These are phyloP conservation scores for Penicillium paradoxum DNA, from an alignment of 495 filamentous ascomycete species.

Conservation along the genomic window DNA sequence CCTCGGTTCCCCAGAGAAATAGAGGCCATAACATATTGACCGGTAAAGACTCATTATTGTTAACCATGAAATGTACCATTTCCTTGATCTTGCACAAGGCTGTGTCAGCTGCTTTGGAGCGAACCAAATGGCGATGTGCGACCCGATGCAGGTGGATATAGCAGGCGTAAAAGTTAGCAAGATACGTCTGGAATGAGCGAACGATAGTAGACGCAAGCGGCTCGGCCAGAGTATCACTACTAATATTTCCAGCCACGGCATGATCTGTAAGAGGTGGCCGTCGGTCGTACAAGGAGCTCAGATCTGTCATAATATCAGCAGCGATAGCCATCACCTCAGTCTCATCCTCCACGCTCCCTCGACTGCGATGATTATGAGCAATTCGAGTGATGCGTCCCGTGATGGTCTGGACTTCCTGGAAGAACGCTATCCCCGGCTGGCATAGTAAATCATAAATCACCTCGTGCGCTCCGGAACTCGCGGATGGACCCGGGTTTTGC, in stretches of 20 bases:
- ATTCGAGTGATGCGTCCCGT: constrained; percentile 32
- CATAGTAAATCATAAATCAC: constrained; percentile 27
- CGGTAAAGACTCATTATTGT: neutral
- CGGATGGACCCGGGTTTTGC: constrained; percentile 27
- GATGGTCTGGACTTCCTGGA: constrained; percentile 33
- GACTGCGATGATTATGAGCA: constrained; percentile 31
- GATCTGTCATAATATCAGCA: constrained; percentile 31
- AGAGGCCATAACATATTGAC: constrained; percentile 41
- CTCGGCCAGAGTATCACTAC: constrained; percentile 27
- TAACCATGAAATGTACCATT: neutral
- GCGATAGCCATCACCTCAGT: constrained; percentile 34
- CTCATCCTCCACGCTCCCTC: constrained; percentile 35
- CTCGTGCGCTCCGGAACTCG: constrained; percentile 19
- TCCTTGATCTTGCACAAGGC: neutral
- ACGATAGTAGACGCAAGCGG: constrained; percentile 33
- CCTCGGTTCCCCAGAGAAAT: constrained; percentile 40
- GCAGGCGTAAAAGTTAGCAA: constrained; percentile 37
- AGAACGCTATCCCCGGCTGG: constrained; percentile 31
- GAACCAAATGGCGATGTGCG: constrained; percentile 22
- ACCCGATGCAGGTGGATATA: constrained; percentile 42
- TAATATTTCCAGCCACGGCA: constrained; percentile 33
- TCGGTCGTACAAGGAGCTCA: constrained; percentile 31
- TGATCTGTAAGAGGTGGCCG: constrained; percentile 39
- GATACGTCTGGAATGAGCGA: constrained; percentile 34
- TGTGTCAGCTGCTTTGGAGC: neutral